These are phyloP conservation scores for Aureobasidium subglaciale DNA, from an alignment of 2,329 filamentous ascomycete genomes.

Conservation along the genomic window DNA sequence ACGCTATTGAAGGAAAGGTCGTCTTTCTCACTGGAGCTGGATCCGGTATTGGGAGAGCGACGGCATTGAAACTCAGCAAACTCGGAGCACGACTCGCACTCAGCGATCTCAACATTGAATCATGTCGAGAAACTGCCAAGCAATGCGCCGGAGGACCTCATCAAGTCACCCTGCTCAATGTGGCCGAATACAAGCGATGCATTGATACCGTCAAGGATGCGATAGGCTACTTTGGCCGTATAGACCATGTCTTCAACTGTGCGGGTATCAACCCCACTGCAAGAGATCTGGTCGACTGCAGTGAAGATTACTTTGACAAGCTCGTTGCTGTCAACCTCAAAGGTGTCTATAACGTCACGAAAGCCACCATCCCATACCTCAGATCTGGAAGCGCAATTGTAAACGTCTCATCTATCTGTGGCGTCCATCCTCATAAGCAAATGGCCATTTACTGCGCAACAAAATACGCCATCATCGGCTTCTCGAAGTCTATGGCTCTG, in stretches of 20 bases:
- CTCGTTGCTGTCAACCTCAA: conserved; percentile 34
- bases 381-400: conserved; percentile 31
- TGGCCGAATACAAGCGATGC: conserved; percentile 22
- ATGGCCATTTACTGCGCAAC: conserved; percentile 37
- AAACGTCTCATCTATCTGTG: conserved; percentile 37
- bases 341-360: conserved; percentile 35
- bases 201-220: conserved; percentile 25
- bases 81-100: conserved; percentile 38
- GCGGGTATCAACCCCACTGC: conserved; percentile 33
- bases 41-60: conserved; percentile 37
- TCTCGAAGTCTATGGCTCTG: conserved; percentile 39
- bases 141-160: conserved; percentile 24
- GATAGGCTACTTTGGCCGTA: conserved; percentile 25
- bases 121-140: conserved; percentile 23
- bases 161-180: conserved; percentile 33
- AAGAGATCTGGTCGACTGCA: conserved; percentile 29
- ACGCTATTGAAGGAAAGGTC: conserved; percentile 20
- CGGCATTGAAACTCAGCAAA: conserved; percentile 37
- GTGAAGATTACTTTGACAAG: conserved; percentile 38
- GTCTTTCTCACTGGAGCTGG: conserved; percentile 28
- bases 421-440: conserved; percentile 29
- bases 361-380: conserved; percentile 36
- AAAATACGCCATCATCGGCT: conserved; percentile 39
- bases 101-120: conserved; percentile 32
- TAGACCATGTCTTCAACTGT: conserved; percentile 40